Evolutionary conservation across 352 stramenopile genomes (phyloP).

Genomic region (Salisapilia sapeloensis): DNA sequence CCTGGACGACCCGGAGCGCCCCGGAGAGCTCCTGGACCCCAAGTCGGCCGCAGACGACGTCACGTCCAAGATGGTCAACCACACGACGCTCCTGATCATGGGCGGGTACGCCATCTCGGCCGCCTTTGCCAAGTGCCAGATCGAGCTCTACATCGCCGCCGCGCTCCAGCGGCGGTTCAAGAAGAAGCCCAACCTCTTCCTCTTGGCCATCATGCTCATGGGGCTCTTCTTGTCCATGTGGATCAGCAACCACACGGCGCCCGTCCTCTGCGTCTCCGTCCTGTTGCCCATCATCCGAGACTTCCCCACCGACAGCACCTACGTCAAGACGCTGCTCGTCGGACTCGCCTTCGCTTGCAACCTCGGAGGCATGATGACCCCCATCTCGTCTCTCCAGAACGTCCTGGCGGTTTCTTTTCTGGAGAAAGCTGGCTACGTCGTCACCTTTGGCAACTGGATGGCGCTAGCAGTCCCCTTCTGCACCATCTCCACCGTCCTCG

Average conservation of each 20-base stretch:
- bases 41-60: constrained; percentile 79
- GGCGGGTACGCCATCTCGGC: constrained; percentile 82
- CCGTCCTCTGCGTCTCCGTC: constrained; percentile 83
- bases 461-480: constrained; percentile 79
- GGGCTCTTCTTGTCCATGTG: constrained; percentile 86
- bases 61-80: constrained; percentile 80
- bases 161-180: constrained; percentile 82
- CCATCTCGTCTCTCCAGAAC: constrained; percentile 85
- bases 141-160: constrained; percentile 82
- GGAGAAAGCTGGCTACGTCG: constrained; percentile 71
- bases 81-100: constrained; percentile 89
- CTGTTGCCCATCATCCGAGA: constrained; percentile 80
- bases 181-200: constrained; percentile 77
- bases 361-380: constrained; percentile 87
- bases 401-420: constrained; percentile 73
- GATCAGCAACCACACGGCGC: constrained; percentile 88
- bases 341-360: constrained; percentile 88
- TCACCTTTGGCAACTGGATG: constrained; percentile 87
- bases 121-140: constrained; percentile 83
- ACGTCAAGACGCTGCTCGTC: constrained; percentile 84
- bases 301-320: constrained; percentile 67
- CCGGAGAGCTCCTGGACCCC: constrained; percentile 38
- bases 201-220: constrained; percentile 89
- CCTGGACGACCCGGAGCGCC: constrained; percentile 71
- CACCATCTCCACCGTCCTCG: constrained; percentile 66